Percentiles rank a stretch among this genome's conserved stretches.
These are phyloP conservation scores for Favolaschia claudopus DNA, from an alignment of 768 basidiomycete genomes.

Conservation along the genomic window DNA sequence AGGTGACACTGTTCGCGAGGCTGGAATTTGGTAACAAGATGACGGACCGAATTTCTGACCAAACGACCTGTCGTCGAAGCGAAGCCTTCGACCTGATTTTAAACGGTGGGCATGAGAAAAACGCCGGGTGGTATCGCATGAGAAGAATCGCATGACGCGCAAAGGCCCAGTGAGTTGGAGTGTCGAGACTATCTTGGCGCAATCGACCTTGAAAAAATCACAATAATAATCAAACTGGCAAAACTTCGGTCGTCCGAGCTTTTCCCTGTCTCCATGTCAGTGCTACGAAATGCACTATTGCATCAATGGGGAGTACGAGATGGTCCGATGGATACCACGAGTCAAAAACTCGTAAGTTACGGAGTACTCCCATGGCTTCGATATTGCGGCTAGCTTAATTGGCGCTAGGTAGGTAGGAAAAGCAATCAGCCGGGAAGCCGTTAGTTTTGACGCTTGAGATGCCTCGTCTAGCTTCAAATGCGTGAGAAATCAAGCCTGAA, in stretches of 20 bases:
- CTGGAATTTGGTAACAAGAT: constrained; percentile 9
- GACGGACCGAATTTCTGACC: constrained; percentile 20
- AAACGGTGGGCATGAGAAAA: constrained; percentile 22
- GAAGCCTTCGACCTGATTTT: constrained; percentile 18
- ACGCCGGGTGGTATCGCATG: constrained; percentile 5
- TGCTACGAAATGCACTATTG: no score
- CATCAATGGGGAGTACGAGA: no score
- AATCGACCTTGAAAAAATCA: constrained; percentile 17
- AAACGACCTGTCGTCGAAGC: constrained; percentile 16
- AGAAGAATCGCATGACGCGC: constrained; percentile 14
- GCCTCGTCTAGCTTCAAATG: no score
- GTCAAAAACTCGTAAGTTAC: background rate
- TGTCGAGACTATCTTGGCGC: constrained; percentile 21
- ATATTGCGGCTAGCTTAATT: no score
- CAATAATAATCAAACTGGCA: constrained; percentile 26
- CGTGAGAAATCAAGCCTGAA: no score
- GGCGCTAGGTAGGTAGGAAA: no score
- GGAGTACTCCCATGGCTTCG: no score
- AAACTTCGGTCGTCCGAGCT: constrained; percentile 40
- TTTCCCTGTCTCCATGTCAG: constrained; percentile 28
- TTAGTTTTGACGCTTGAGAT: no score
- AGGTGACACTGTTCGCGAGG: constrained; percentile 7
- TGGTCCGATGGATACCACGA: no score
- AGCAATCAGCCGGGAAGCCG: no score
- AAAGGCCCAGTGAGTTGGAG: constrained; percentile 13